Conservation (phyloP, 495 filamentous ascomycete genomes). For the Terfezia claveryi region DNA sequence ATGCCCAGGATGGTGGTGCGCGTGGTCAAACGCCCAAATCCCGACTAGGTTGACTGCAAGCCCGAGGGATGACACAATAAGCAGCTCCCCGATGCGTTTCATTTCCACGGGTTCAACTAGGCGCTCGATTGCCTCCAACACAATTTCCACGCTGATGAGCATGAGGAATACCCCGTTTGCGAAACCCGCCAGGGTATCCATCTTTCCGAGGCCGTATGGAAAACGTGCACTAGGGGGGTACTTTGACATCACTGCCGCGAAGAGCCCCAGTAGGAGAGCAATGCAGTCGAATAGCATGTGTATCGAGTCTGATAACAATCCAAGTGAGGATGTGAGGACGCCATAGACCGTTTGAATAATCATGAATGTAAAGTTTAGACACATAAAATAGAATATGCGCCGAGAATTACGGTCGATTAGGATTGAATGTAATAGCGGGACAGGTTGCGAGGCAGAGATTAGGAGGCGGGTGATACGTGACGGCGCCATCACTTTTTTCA, state of each 20-base stretch:
- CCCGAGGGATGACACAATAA: slow-evolving; percentile 67
- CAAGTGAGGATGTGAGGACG: slow-evolving; percentile 74
- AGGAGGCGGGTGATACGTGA: slow-evolving; percentile 16
- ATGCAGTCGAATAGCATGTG: slow-evolving; percentile 99
- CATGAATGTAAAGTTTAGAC: slow-evolving; percentile 87
- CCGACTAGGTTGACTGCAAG: slow-evolving; percentile 79
- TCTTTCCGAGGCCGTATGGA: slow-evolving; percentile 90
- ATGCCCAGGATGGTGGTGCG: slow-evolving; percentile 30
- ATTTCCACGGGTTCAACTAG: slow-evolving; percentile 62
- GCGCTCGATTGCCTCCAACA: slow-evolving; percentile 81
- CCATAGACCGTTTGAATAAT: slow-evolving; percentile 83
- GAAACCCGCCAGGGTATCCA: slow-evolving; percentile 89
- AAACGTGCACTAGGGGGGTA: slow-evolving; percentile 77
- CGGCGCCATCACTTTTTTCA: slow-evolving; percentile 11
- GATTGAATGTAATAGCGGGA: slow-evolving; percentile 59
- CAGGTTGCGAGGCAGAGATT: slow-evolving; percentile 36
- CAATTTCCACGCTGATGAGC: slow-evolving; percentile 91
- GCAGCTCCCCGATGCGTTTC: slow-evolving; percentile 61
- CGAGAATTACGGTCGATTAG: slow-evolving; percentile 81
- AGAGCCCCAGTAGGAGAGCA: slow-evolving; percentile 72
- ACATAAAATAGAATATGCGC: slow-evolving; percentile 93
- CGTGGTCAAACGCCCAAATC: slow-evolving; percentile 66
- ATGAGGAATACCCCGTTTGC: slow-evolving; percentile 93
- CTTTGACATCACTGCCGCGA: slow-evolving; percentile 92
- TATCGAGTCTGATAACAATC: slow-evolving; percentile 86